phyloP scores from a whole-genome alignment of 441 rosid genomes.

The Melastoma candidum region DNA sequence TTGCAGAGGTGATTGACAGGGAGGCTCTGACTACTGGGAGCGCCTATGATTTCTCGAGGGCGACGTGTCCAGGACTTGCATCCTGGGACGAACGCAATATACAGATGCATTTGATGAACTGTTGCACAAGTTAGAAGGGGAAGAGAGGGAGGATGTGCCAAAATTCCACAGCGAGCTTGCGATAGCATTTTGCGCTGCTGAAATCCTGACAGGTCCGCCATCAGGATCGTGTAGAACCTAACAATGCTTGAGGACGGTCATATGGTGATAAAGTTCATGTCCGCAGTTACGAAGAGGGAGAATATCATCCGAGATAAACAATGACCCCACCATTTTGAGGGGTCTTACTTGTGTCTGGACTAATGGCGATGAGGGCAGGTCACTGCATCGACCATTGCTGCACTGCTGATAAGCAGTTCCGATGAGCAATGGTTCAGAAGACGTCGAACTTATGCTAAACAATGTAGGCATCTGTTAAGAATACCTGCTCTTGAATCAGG shows the following conservation, averaged over 20 bases:
- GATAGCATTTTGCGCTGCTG: slow-evolving; percentile 56
- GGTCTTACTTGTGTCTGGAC: slow-evolving; percentile 66
- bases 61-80: slow-evolving; percentile 51
- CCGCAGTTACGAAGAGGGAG: slow-evolving; percentile 51
- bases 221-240: slow-evolving; percentile 63
- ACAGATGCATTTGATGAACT: slow-evolving; percentile 49
- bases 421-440: too few species aligned
- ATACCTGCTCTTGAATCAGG: too few species aligned
- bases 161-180: slow-evolving; percentile 88
- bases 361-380: slow-evolving; percentile 39
- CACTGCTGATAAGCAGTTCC: too few species aligned
- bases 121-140: slow-evolving; percentile 83
- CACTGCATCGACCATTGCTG: too few species aligned
- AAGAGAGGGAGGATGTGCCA: slow-evolving; percentile 71
- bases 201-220: slow-evolving; percentile 34
- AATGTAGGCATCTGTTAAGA: too few species aligned
- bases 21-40: slow-evolving; percentile 35
- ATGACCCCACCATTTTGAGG: slow-evolving; percentile 71
- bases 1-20: slow-evolving; percentile 25
- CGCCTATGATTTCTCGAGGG: slow-evolving; percentile 44
- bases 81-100: slow-evolving; percentile 42
- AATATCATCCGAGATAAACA: slow-evolving; percentile 70
- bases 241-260: slow-evolving; percentile 88
- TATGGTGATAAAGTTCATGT: slow-evolving; percentile 56
- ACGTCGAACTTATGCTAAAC: too few species aligned